Base-by-base conservation (phyloP, 75 land plant species). In the Pseudotsuga menziesii region DNA sequence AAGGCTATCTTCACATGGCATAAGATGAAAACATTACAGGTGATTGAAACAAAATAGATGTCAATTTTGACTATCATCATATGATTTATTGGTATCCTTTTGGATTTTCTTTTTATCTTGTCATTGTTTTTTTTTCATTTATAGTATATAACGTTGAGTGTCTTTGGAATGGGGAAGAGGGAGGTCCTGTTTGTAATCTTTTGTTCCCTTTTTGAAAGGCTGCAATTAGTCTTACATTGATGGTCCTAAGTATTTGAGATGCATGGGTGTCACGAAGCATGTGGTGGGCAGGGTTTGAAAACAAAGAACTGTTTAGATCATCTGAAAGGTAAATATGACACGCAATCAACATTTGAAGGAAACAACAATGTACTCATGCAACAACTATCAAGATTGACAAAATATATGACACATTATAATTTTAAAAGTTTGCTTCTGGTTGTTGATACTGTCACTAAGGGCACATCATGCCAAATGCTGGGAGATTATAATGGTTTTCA, bases 281-380 rank as follows among this genome's bases (percentile, higher is more conserved):
- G 98, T 87, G 98, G 98, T 60, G 96, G 96, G 5, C 96, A 95
- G 84, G 98, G 98, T n/a, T 72, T 93, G 76, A 95, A 93, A 84
- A 88, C 94, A 27, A 94, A 93, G 75, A 93, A 93, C 76, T 86
- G 91, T 23, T 78, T 95, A 70, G 94, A 96, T 6, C 83, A 89
- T 23, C 76, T 91, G 22, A 91, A 83, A 82, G 83, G 91, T 36
- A 96, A 95, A 76, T 88, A 77, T 83, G 98, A 95, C 79, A 96
- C 93, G 54, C 98, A 93, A 77, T 89, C 84, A 2, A 95, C 98
- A 16, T 93, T 95, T 88, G 98, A 95, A 69, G 98, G 98, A 13
- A 96, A 95, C 79, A 95, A 93, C 81, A 91, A 95, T 77, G 86
- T 95, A 16, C 80, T 95, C 32, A 91, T 95, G 96, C 98, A 93